Evolutionary conservation across 1,139 yeast genomes (phyloP), one percentile per base, ranked within the genome.

Genomic region (Zygoascus hellenicus): DNA sequence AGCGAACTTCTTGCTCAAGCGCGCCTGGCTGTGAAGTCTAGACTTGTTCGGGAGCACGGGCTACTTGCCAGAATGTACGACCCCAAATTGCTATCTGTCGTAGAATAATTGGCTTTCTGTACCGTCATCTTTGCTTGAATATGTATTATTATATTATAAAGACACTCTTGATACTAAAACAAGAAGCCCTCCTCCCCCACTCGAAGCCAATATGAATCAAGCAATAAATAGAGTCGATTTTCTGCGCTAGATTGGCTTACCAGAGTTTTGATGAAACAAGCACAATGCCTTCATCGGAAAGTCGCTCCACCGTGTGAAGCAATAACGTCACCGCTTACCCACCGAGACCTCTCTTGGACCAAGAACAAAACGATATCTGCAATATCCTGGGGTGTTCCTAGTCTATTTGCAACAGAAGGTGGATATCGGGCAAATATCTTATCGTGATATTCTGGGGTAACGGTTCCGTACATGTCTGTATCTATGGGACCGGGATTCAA

Each of bases 361-460:
- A 61, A 44, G 43, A 61, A 58, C 9, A 55, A 58, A 28, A 59
- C 55, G 29, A 55, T 57, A 7, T 56, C 54, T 9, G 62, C 65
- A 42, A 61, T 57, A 31, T 61, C 64, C 11, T 54, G 54, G 13
- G 61, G 58, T 11, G 46, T 46, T 9, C 62, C 65, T 11, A 57
- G 50, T 32, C 59, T 48, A 15, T 65, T 67, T 2, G 69, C 66
- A 16, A 36, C 38, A 48, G 68, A 66, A 17, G 45, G 45, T 14
- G 48, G 45, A 9, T 51, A 52, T 16, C 61, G 59, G 9, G 54
- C 49, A 13, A 51, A 43, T 13, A 42, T 37, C 17, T 38, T 36
- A 14, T 50, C 30, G 11, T 34, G 48, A 26, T 46, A 38, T 26
- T 50, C 52, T 7, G 48, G 44, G 4, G 40, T 32, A 11, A 42